phyloP scores from a whole-genome alignment of 2,329 filamentous ascomycete species.

The Talaromyces sp. region DNA sequence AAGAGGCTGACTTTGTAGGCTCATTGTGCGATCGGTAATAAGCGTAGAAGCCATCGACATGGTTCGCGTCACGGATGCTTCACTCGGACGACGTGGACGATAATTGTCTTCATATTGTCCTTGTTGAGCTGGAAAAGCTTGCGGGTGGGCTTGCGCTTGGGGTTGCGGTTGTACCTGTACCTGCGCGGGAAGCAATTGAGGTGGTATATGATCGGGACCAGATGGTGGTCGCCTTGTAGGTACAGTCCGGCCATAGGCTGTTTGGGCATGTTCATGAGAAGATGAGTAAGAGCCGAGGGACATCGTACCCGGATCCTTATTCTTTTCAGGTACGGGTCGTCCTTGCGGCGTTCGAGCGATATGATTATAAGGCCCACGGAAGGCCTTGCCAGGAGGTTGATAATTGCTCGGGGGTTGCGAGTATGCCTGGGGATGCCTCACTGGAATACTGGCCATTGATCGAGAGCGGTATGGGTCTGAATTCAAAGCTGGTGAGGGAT shows the following conservation, averaged over 20 bases:
- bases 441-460: conserved; percentile 66
- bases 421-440: conserved; percentile 71
- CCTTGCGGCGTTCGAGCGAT: conserved; percentile 85
- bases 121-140: conserved; percentile 43
- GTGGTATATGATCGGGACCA: conserved; percentile 33
- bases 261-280: conserved; percentile 77
- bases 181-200: conserved; percentile 25
- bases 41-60: conserved; percentile 86
- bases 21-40: conserved; percentile 59
- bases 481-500: conserved; percentile 71
- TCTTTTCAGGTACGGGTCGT: conserved; percentile 83
- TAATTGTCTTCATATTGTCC: conserved; percentile 50
- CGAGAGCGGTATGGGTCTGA: conserved; percentile 88
- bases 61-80: conserved; percentile 55
- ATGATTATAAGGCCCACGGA: conserved; percentile 70
- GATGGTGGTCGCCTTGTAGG: conserved; percentile 69
- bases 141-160: neutral
- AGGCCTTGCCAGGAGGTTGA: conserved; percentile 64
- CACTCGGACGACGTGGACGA: conserved; percentile 43
- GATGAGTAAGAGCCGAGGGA: conserved; percentile 83
- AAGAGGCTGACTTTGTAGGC: conserved; percentile 56
- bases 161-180: conserved; percentile 22
- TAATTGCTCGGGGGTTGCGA: conserved; percentile 51
- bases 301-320: conserved; percentile 93
- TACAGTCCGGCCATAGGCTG: conserved; percentile 81